Evolutionary conservation across 805 yeast species (phyloP).

Genomic region (Priceomyces carsonii): DNA sequence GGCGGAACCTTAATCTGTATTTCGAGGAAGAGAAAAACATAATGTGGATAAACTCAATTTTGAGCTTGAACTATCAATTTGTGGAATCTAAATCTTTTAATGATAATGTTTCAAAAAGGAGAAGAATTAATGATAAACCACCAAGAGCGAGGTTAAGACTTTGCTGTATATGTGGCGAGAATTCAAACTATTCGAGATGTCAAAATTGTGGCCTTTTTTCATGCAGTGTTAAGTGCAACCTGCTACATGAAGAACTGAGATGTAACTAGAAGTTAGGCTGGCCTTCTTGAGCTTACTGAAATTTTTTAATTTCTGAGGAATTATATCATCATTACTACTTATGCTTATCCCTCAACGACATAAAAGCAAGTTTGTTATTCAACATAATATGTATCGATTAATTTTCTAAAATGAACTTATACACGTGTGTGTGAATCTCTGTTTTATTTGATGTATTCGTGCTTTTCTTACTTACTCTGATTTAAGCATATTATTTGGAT

Average conservation of each 20-base stretch:
- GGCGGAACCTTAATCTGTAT: slow-evolving; percentile 43
- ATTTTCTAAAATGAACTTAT: no score
- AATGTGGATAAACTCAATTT: slow-evolving; percentile 42
- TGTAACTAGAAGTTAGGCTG: slow-evolving; percentile 30
- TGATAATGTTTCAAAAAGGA: slow-evolving; percentile 17
- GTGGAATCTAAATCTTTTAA: slow-evolving; percentile 31
- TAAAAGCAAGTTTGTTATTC: no score
- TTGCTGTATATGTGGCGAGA: slow-evolving; percentile 43
- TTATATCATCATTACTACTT: no score
- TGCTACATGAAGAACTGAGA: slow-evolving; percentile 42
- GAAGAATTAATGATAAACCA: slow-evolving; percentile 11
- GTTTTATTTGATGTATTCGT: no score
- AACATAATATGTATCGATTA: no score
- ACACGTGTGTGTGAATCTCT: no score
- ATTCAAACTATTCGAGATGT: slow-evolving; percentile 40
- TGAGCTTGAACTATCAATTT: slow-evolving; percentile 41
- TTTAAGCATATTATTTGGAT: no score
- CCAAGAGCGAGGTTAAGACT: slow-evolving; percentile 35
- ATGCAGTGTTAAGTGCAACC: slow-evolving; percentile 42
- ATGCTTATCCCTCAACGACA: no score
- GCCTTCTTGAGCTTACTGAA: no score
- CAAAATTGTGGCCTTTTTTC: slow-evolving; percentile 38
- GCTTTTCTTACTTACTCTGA: no score
- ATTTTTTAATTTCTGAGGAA: no score
- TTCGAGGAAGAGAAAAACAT: slow-evolving; percentile 48